Evolutionary conservation across 768 basidiomycete species (phyloP).

Genomic region (Imleria badia): DNA sequence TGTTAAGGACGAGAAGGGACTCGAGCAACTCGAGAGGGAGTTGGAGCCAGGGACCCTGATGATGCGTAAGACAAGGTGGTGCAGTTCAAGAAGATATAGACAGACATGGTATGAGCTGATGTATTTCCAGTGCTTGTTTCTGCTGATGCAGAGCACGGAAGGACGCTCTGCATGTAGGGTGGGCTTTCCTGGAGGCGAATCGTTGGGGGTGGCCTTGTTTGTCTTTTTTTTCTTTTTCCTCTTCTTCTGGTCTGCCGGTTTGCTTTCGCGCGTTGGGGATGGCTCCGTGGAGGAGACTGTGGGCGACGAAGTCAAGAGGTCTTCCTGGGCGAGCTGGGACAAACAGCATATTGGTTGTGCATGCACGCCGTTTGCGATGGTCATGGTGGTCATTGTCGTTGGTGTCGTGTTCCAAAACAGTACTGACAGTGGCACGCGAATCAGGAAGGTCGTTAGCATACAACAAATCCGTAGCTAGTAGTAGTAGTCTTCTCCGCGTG

Average conservation of each 20-base stretch:
- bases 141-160: conserved; percentile 78
- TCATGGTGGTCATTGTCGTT: conserved; percentile 2
- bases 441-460: conserved; percentile 16
- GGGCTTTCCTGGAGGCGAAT: conserved; percentile 26
- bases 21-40: conserved; percentile 84
- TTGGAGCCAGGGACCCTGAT: conserved; percentile 88
- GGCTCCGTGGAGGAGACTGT: conserved; percentile 11
- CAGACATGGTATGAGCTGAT: conserved; percentile 89
- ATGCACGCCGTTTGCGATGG: neutral
- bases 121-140: conserved; percentile 94
- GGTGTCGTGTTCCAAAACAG: neutral
- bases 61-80: neutral
- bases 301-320: neutral
- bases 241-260: conserved; percentile 51
- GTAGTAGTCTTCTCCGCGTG: no score
- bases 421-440: conserved; percentile 1
- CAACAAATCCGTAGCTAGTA: no score
- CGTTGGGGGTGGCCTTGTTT: conserved; percentile 36
- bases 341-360: neutral
- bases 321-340: neutral
- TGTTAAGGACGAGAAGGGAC: conserved; percentile 74
- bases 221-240: conserved; percentile 65
- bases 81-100: conserved; percentile 13
- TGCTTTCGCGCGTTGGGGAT: conserved; percentile 20
- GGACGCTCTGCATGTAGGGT: conserved; percentile 48